Base-by-base conservation (phyloP, 202 grass and related monocot species). In the Panicum virgatum region DNA sequence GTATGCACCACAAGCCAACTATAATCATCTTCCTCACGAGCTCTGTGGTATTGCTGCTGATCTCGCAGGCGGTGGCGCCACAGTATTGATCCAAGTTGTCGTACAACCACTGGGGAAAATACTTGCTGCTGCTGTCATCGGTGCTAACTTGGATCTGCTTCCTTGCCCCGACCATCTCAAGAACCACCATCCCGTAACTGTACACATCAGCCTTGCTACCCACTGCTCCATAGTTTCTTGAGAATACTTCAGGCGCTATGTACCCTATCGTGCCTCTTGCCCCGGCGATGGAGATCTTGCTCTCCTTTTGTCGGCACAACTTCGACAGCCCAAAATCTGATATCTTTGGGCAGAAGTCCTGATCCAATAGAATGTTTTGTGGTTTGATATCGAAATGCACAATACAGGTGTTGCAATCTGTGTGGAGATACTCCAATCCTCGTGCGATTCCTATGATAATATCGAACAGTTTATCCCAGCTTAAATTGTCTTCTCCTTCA, bases 341-440 rank as follows among this genome's bases (percentile, higher is more conserved):
- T 66, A 86, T 90, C 63, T 86, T 89, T 23, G 79, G 83, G 8
- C 47, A 52, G 63, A 86, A 86, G 64, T 83, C 66, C 45, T 68
- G 57, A 68, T 90, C 84, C 2, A 90, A 22, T 13, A 90, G 63
- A 75, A 90, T 86, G 32, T 90, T 90, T 43, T 90, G 78, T 13
- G 83, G 83, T 4, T 90, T 90, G 58, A 86, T 75, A 75, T 86
- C 79, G 1, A 90, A 90, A 86, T 92, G 84, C 11, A 89, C 84
- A 10, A 89, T 89, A 38, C 59, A 70, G 23, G 80, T 48, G 51
- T 42, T 87, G 57, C 90, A 92, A 4, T 84, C 76, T 3, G 64
- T 52, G 43, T 92, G 90, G 11, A 89, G 85, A 52, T 92, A 92
- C 76, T 84, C 84, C 7, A 85, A 50, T 12, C 86, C 90, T 46